Conservation (phyloP, 2,329 filamentous ascomycete genomes). For the Colletotrichum lindemuthianum region DNA sequence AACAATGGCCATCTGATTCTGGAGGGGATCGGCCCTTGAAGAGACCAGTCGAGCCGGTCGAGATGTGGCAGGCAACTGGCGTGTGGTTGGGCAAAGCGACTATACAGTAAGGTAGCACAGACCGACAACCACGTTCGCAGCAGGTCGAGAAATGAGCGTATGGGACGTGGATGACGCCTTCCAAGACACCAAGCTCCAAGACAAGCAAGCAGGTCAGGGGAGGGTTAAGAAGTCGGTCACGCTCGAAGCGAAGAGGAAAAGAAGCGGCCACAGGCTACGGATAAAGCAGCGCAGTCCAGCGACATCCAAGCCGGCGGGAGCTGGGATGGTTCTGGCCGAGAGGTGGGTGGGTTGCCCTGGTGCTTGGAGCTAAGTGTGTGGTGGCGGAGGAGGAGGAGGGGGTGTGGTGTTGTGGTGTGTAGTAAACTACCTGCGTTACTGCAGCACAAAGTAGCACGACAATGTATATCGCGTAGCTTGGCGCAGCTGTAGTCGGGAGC, state of each 20-base stretch:
- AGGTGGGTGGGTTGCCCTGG: constrained; percentile 25
- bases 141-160: constrained; percentile 10
- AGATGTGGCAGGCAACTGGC: neutral
- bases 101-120: no score
- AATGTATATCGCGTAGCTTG: constrained; percentile 23
- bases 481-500: constrained; percentile 33
- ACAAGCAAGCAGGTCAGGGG: constrained; percentile 26
- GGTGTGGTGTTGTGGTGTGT: constrained; percentile 3
- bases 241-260: constrained; percentile 27
- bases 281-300: constrained; percentile 32
- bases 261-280: constrained; percentile 21
- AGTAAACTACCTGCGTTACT: neutral
- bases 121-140: neutral
- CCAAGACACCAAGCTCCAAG: constrained; percentile 25
- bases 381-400: neutral
- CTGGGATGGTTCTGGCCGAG: constrained; percentile 33
- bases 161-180: constrained; percentile 20
- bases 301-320: constrained; percentile 32
- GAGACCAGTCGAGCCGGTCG: neutral
- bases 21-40: constrained; percentile 12
- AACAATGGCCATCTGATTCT: constrained; percentile 18
- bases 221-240: constrained; percentile 34
- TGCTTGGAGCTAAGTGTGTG: constrained; percentile 14
- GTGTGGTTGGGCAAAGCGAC: neutral
- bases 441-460: no score